phyloP scores from a whole-genome alignment of 345 rosid genomes.

The Dovyalis caffra region DNA sequence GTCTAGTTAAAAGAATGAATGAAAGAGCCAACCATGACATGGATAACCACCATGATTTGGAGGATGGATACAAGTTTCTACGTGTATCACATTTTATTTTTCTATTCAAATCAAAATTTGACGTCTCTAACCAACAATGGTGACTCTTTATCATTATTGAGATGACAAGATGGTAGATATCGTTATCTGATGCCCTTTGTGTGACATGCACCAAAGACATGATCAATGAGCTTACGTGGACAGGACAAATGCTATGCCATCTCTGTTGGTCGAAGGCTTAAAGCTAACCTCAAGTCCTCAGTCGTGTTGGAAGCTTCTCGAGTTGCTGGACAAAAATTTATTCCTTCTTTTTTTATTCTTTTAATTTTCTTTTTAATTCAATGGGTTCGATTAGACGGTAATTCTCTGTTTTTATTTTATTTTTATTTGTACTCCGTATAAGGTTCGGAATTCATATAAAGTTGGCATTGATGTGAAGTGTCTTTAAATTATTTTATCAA shows the following conservation, averaged over 20 bases:
- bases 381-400: background rate
- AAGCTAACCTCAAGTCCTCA: background rate
- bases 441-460: no score
- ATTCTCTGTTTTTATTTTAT: background rate
- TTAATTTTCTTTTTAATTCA: background rate
- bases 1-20: background rate
- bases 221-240: background rate
- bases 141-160: background rate
- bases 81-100: background rate
- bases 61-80: background rate
- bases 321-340: no score
- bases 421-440: background rate
- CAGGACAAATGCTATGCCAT: background rate
- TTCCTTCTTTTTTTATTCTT: no score
- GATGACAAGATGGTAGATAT: background rate
- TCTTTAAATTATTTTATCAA: no score
- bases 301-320: background rate
- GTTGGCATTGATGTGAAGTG: no score
- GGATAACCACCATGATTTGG: background rate
- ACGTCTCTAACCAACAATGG: background rate
- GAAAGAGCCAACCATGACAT: background rate
- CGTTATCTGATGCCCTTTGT: constrained; percentile 5
- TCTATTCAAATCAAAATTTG: background rate
- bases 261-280: background rate
- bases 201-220: background rate